Base-by-base conservation (phyloP, 2,329 filamentous ascomycete genomes). In the Exophiala mesophila region DNA sequence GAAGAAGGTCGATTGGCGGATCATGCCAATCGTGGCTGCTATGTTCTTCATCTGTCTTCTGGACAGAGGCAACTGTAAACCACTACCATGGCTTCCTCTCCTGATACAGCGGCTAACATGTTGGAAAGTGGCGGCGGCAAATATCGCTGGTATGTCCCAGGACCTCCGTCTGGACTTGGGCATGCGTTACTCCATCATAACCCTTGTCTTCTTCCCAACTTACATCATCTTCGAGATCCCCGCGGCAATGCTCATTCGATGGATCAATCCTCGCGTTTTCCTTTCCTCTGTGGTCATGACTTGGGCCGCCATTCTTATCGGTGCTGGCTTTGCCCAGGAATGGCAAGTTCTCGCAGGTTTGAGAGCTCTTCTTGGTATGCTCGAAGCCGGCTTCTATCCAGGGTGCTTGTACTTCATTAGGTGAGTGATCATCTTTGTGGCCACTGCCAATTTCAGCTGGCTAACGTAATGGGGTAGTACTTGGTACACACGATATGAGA, bases 231-330 rank as follows among this genome's bases (percentile, higher is more conserved):
- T 38, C 20, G 20, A 38, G 10, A 9, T 38, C 5, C 23, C 35
- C 7, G 34, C 34, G 2, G 72, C 72, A 47, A 48, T 72, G 9
- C 45, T 73, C 5, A 55, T 72, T 41, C 66, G 64, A 39, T 40
- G 39, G 18, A 36, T 45, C 38, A 19, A 36, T 9, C 41, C 41
- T 12, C 16, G 35, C 18, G 4, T 40, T 9, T 29, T 17, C 17
- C 17, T 44, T 8, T 28, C 35, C 8, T n/a, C 10, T 3, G 12
- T 44, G 8, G 16, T 16, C n/a, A 15, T 44, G 7, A 34, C 23
- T n/a, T 44, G 41, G 41, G 35, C 35, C 4, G 29, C 48, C 23
- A 61, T 66, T 40, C 61, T 63, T 7, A 67, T 63, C 3, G 53
- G 65, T 30, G 41, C 52, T 44, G 60, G 59, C 6, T 53, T 67